phyloP scores from a whole-genome alignment of 345 rosid species.

The Psidium guajava region DNA sequence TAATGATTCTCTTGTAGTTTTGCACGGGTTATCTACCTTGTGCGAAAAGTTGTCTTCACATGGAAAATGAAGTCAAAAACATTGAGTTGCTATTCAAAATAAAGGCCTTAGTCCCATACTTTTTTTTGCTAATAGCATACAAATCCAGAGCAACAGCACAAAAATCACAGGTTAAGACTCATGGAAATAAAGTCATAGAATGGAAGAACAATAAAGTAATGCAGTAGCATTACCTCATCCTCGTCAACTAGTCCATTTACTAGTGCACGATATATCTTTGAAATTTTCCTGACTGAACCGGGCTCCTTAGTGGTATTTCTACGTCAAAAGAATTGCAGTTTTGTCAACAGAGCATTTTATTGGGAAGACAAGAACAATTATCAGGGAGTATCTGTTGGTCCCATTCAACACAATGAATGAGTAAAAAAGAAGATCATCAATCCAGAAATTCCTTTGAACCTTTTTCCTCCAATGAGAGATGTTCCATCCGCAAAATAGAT shows the following conservation, averaged over 20 bases:
- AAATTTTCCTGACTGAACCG: constrained; percentile 35
- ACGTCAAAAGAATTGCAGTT: background rate
- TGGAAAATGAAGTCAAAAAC: background rate
- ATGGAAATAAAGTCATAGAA: background rate
- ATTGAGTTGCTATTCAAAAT: background rate
- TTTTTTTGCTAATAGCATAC: background rate
- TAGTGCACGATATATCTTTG: constrained; percentile 69
- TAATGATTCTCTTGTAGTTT: background rate
- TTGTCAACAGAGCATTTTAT: background rate
- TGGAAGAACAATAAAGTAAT: background rate
- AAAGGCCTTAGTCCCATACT: background rate
- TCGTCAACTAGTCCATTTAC: constrained; percentile 50
- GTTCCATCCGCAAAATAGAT: constrained; percentile 81
- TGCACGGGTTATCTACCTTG: background rate
- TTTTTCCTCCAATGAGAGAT: constrained; percentile 32
- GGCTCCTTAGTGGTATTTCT: constrained; percentile 13
- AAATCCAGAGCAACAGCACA: background rate
- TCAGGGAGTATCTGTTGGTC: background rate
- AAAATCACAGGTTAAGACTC: background rate
- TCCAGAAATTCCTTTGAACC: constrained; percentile 21
- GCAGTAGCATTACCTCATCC: constrained; percentile 40
- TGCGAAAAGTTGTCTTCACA: background rate
- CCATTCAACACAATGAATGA: background rate
- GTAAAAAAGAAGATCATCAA: background rate
- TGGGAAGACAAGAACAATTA: background rate